Conservation (phyloP, 1,284 basidiomycete genomes). For the Athelia sp. region DNA sequence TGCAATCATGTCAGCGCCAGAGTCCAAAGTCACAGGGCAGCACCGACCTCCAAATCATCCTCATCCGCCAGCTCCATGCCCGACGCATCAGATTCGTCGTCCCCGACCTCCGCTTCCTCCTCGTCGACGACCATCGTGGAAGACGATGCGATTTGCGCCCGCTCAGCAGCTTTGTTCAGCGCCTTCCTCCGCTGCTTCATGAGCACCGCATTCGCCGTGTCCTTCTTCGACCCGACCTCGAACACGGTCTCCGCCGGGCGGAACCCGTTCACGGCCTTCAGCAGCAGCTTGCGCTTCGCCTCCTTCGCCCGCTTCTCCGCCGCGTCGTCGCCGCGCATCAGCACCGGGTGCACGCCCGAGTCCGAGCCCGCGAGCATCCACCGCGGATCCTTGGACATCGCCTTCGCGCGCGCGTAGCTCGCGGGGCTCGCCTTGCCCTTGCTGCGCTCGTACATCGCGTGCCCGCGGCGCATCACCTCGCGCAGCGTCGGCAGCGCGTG, state of each 20-base stretch:
- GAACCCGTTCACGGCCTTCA: constrained; percentile 80
- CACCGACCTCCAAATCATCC: constrained; percentile 64
- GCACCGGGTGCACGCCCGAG: constrained; percentile 65
- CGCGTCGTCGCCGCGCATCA: constrained; percentile 35
- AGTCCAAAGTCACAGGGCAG: constrained; percentile 1
- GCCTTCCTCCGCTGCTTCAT: constrained; percentile 93
- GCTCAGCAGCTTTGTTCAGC: constrained; percentile 57
- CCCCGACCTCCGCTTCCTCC: constrained; percentile 23
- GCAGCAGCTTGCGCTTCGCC: constrained; percentile 60
- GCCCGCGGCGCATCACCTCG: constrained; percentile 88
- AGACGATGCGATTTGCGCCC: constrained; percentile 34
- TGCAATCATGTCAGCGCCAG: constrained; percentile 22
- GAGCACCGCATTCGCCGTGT: constrained; percentile 60
- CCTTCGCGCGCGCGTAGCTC: constrained; percentile 87
- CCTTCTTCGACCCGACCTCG: constrained; percentile 80
- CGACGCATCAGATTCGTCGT: constrained; percentile 22
- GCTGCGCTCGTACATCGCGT: constrained; percentile 92
- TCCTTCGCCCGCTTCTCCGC: constrained; percentile 35
- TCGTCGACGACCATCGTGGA: constrained; percentile 29
- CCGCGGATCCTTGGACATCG: constrained; percentile 69
- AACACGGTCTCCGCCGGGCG: constrained; percentile 89
- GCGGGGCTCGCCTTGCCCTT: constrained; percentile 86
- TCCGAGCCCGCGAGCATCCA: constrained; percentile 74
- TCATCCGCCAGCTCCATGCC: constrained; percentile 72
- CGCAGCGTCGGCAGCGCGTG: constrained; percentile 72